Conservation (phyloP, 345 rosid species). For the Aurinia saxatilis region DNA sequence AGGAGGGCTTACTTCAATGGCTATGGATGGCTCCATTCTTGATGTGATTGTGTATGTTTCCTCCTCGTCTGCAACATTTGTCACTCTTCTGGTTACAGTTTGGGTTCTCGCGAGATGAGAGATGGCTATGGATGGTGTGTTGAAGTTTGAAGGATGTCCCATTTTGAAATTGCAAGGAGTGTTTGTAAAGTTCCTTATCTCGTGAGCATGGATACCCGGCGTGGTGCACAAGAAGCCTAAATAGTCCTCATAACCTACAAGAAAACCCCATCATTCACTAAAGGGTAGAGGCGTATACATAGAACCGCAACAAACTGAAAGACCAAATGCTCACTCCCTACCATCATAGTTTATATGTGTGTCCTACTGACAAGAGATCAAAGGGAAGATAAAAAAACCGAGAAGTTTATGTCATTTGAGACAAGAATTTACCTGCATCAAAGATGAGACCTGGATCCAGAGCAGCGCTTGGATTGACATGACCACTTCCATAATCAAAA, state of each 20-base stretch:
- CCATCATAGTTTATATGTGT: not conserved
- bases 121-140: slow-evolving; percentile 79
- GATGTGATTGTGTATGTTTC: slow-evolving; percentile 79
- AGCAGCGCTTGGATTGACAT: slow-evolving; percentile 92
- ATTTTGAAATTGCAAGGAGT: slow-evolving; percentile 68
- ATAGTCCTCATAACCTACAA: slow-evolving; percentile 77
- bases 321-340: not conserved
- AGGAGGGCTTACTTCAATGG: slow-evolving; percentile 75
- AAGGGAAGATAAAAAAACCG: not conserved
- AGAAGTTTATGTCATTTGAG: not conserved
- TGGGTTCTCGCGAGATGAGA: slow-evolving; percentile 71
- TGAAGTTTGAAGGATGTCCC: slow-evolving; percentile 79
- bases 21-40: slow-evolving; percentile 77
- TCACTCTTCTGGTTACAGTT: slow-evolving; percentile 62
- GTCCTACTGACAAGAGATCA: not conserved
- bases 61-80: slow-evolving; percentile 68
- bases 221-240: slow-evolving; percentile 95
- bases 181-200: slow-evolving; percentile 72
- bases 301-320: not conserved
- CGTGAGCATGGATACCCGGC: slow-evolving; percentile 68
- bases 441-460: slow-evolving; percentile 94
- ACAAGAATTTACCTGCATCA: slow-evolving; percentile 60
- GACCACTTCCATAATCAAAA: slow-evolving; percentile 97
- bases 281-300: not conserved
- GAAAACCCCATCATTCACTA: not conserved